A percentile compares a stretch with the other conserved stretches of the same genome.
Evolutionary conservation across 495 filamentous ascomycete genomes (phyloP).

Genomic region (Neurospora hispaniola): DNA sequence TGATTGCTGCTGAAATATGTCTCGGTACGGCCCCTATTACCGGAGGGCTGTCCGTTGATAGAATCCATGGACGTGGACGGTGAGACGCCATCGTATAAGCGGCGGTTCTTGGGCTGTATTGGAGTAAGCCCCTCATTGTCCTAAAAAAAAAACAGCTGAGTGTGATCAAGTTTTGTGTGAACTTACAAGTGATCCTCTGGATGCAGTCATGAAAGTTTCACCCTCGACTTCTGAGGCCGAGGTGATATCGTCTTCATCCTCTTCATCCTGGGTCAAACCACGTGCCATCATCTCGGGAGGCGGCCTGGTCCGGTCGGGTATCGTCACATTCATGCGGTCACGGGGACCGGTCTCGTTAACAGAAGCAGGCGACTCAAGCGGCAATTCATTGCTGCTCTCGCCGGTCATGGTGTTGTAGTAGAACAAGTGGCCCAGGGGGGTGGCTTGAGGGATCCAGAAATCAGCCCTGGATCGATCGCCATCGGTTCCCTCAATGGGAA

Average conservation of each 20-base stretch:
- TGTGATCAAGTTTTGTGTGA: background rate
- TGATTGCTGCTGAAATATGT: constrained; percentile 37
- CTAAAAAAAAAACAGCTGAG: background rate
- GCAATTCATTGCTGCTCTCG: constrained; percentile 84
- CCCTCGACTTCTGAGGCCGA: constrained; percentile 82
- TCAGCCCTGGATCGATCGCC: constrained; percentile 76
- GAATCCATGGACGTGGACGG: constrained; percentile 90
- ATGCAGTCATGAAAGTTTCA: constrained; percentile 39
- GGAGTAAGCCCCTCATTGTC: background rate
- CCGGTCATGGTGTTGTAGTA: constrained; percentile 97
- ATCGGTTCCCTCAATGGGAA: constrained; percentile 60
- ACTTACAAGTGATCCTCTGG: constrained; percentile 42
- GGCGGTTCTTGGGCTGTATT: constrained; percentile 45
- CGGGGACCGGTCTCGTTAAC: constrained; percentile 73
- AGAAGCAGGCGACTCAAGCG: constrained; percentile 78
- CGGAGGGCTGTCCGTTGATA: constrained; percentile 50
- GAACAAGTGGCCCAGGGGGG: constrained; percentile 84
- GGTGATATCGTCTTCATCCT: constrained; percentile 61
- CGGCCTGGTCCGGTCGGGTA: constrained; percentile 82
- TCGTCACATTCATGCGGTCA: constrained; percentile 75
- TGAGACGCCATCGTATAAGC: constrained; percentile 66
- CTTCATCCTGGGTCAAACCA: constrained; percentile 74
- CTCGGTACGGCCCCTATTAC: constrained; percentile 32
- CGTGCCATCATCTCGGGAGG: constrained; percentile 88
- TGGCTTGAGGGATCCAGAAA: constrained; percentile 98